Base-by-base conservation (phyloP, 2,329 filamentous ascomycete genomes). In the Whalleya microplaca region DNA sequence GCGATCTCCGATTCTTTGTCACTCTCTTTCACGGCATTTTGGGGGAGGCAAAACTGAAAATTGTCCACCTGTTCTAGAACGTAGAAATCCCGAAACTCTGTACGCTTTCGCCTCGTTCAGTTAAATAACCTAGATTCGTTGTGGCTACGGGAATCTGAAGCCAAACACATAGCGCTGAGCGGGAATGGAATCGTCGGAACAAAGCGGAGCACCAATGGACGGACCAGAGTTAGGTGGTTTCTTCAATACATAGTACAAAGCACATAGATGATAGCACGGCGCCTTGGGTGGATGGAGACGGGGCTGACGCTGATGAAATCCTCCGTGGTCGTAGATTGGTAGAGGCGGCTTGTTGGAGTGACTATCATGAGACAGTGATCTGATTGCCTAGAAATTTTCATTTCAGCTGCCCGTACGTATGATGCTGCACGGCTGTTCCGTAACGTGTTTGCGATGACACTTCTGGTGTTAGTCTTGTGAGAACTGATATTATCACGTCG, bases 281-380 rank as follows among this genome's bases (percentile, higher is more conserved):
- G 51, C 48, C 45, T 55, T 53, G 27, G 5, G 32, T 14, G 8
- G 32, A 12, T 37, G 32, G 32, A 37, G 32, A 37, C 32, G 32
- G 32, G 32, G 32, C 32, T 6, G 32, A 37, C 32, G 32, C 14
- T 12, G 10, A 37, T 46, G 21, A 51, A 60, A 58, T n/a, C 47
- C 55, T 57, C 23, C 60, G 58, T 52, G 60, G 60, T 56, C 61
- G 58, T 63, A 53, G 48, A 42, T 54, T 53, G 21, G 46, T 37
- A 37, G 32, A 37, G 49, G 21, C 45, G 23, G 42, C 44, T 56
- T 56, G 48, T 55, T 55, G 55, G 55, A 42, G 45, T 54, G 51
- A 61, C 47, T 51, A 58, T 61, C 53, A 55, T 58, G 48, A 63
- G 57, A 60, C 45, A 44, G 44, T 60, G 37, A 59, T 51, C 51